phyloP scores from a whole-genome alignment of 208 protist genomes.

The Leishmania guyanensis region DNA sequence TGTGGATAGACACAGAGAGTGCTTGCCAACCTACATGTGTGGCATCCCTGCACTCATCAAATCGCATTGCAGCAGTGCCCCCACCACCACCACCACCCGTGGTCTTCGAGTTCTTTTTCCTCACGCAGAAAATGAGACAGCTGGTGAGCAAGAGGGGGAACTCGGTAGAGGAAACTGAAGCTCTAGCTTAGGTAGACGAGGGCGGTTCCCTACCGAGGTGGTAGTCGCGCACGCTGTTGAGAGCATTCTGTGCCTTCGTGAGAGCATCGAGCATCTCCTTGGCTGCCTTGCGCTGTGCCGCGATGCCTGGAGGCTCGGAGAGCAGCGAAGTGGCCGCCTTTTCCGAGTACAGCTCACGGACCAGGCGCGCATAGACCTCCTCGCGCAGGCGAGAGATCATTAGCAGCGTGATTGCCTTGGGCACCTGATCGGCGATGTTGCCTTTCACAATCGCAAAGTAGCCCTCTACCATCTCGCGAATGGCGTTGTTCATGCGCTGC shows the following conservation, averaged over 20 bases:
- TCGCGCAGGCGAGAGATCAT: constrained; percentile 95
- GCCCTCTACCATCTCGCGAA: constrained; percentile 90
- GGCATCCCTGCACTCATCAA: not conserved
- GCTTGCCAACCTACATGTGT: not conserved
- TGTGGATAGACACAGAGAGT: not conserved
- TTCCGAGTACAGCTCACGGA: constrained; percentile 94
- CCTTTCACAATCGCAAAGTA: constrained; percentile 94
- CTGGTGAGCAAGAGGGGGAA: not conserved
- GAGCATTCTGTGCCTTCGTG: constrained; percentile 76
- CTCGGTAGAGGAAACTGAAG: not conserved
- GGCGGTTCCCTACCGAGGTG: constrained; percentile 34
- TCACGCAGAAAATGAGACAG: not conserved
- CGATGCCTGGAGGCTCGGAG: constrained; percentile 89
- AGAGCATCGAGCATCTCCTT: constrained; percentile 92
- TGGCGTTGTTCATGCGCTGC: constrained; percentile 81
- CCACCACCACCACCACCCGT: not conserved
- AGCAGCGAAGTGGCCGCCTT: constrained; percentile 94
- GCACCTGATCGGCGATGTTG: constrained; percentile 95
- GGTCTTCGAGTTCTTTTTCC: too few species aligned
- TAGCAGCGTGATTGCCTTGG: constrained; percentile 98
- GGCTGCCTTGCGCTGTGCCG: constrained; percentile 84
- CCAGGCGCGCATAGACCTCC: constrained; percentile 95
- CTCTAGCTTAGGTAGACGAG: not conserved
- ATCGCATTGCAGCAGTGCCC: not conserved
- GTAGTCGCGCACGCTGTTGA: constrained; percentile 87